These are phyloP conservation scores for Penicillium ucsense DNA, from an alignment of 495 filamentous ascomycete genomes.

Conservation along the genomic window DNA sequence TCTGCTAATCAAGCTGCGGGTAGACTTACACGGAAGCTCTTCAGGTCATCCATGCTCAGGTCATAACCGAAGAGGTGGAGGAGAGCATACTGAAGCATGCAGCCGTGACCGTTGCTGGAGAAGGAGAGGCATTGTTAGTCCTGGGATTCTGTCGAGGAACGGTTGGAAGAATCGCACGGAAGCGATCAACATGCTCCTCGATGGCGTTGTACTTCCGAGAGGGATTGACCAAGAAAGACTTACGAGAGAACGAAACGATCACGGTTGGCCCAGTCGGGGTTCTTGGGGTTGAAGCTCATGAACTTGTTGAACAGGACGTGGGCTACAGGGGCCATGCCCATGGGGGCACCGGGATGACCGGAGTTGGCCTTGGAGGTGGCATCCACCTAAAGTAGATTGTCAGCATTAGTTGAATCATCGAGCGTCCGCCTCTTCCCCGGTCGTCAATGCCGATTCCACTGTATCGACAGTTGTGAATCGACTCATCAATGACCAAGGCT, in stretches of 20 bases:
- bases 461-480: too few species aligned
- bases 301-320: conserved; percentile 98
- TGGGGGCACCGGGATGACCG: conserved; percentile 96
- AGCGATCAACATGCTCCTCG: background rate
- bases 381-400: conserved; percentile 62
- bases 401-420: conserved; percentile 6
- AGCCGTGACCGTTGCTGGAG: conserved; percentile 88
- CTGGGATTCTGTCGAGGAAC: background rate
- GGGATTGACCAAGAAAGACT: conserved; percentile 29
- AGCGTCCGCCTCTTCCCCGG: too few species aligned
- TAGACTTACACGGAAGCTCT: conserved; percentile 79
- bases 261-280: conserved; percentile 91
- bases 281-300: conserved; percentile 99
- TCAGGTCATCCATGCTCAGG: conserved; percentile 79
- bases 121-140: conserved; percentile 2
- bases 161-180: background rate
- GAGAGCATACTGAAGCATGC: conserved; percentile 98
- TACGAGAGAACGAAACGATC: conserved; percentile 99
- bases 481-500: too few species aligned
- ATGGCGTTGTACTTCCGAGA: too few species aligned
- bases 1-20: too few species aligned
- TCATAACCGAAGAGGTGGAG: conserved; percentile 93
- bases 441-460: too few species aligned
- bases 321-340: conserved; percentile 96
- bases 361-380: conserved; percentile 93